phyloP scores from a whole-genome alignment of 2,329 filamentous ascomycete genomes.

The Cladosporium sp. region DNA sequence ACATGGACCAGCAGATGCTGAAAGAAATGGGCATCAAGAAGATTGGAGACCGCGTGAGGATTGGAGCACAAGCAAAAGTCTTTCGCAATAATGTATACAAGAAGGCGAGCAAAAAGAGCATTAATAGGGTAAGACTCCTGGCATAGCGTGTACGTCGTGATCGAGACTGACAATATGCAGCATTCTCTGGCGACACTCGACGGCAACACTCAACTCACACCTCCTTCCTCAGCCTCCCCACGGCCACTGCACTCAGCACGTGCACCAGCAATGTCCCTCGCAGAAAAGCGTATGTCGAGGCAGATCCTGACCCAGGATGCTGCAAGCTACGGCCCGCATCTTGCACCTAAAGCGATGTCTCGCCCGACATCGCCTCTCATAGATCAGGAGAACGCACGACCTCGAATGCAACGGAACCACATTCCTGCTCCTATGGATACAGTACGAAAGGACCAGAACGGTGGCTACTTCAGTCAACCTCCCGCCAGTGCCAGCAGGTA shows the following conservation, averaged over 20 bases:
- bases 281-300: constrained; percentile 46
- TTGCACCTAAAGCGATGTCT: constrained; percentile 54
- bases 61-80: constrained; percentile 52
- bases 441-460: constrained; percentile 46
- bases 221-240: constrained; percentile 62
- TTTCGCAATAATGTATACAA: constrained; percentile 48
- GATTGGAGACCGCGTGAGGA: constrained; percentile 89
- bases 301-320: constrained; percentile 34
- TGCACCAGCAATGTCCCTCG: constrained; percentile 40
- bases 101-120: constrained; percentile 59
- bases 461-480: constrained; percentile 48
- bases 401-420: constrained; percentile 45
- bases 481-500: constrained; percentile 45
- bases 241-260: constrained; percentile 56
- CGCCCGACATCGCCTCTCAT: constrained; percentile 68
- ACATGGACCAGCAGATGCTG: constrained; percentile 93
- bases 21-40: constrained; percentile 99
- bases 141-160: background rate
- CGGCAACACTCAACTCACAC: constrained; percentile 52
- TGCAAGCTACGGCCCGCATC: constrained; percentile 37
- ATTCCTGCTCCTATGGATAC: constrained; percentile 52
- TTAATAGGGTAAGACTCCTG: constrained; percentile 63
- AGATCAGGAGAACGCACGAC: constrained; percentile 53
- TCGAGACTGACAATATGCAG: constrained; percentile 43
- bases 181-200: constrained; percentile 82